Evolutionary conservation across 345 rosid genomes (phyloP).

Genomic region (Trapa bicornis): DNA sequence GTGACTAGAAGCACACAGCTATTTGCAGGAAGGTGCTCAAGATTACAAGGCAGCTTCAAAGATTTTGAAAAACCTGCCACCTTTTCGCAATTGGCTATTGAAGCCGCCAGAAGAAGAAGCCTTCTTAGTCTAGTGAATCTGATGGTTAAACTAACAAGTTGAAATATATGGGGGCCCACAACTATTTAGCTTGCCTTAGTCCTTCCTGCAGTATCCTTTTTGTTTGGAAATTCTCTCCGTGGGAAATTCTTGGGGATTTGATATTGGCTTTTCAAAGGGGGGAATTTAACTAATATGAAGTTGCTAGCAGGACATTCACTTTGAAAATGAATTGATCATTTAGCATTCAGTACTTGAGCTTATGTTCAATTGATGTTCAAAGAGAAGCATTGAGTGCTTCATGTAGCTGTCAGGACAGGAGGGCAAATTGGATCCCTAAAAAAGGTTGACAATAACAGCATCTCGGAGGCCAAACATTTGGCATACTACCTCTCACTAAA

Average conservation of each 20-base stretch:
- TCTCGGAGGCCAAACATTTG: no score
- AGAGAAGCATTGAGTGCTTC: no score
- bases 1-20: neutral
- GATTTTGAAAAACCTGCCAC: conserved; percentile 23
- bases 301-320: neutral
- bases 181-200: no score
- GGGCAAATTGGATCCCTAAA: no score
- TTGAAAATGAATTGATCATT: neutral
- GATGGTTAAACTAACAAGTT: neutral
- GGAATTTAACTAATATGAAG: neutral
- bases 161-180: neutral
- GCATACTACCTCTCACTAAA: no score
- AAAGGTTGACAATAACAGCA: no score
- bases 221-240: neutral
- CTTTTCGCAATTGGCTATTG: conserved; percentile 38
- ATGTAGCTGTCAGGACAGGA: no score
- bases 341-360: neutral
- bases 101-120: conserved; percentile 33
- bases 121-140: conserved; percentile 15
- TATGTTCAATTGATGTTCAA: neutral
- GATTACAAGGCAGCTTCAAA: conserved; percentile 32
- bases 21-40: conserved; percentile 46
- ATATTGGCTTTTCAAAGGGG: neutral
- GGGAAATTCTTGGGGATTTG: neutral
- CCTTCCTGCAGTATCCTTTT: neutral